Base-by-base conservation (phyloP, 2,329 filamentous ascomycete genomes). In the Talaromyces albobiverticillius region DNA sequence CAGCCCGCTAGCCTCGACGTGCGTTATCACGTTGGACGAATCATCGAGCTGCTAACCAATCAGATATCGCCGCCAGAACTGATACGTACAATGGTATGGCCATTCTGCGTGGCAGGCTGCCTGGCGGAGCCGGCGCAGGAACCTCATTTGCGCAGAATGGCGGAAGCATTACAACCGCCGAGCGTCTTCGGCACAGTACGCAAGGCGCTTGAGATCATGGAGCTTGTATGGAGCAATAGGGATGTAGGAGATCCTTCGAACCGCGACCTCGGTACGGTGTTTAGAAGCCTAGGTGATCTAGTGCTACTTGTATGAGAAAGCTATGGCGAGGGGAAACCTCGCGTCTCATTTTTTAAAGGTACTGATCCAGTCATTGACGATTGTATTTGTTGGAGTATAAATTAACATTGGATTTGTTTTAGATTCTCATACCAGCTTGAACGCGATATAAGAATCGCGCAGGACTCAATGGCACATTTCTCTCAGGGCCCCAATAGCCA, bases 161-260 rank as follows among this genome's bases (percentile, higher is more conserved):
- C 58, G 0, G 57, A 64, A 10, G 41, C 48, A 8, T 51, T 66
- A 32, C 52, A 54, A 16, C 61, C 59, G 8, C 32, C 55, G 36
- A 58, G 57, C 10, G 43, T 64, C 11, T 66, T 69, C 45, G 63
- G 66, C 8, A 60, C 66, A 3, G 48, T 62, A 41, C 60, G 57
- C 3, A 61, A 67, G 42, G 67, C 66, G 13, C 55, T 71, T 6
- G 61, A 65, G 22, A 67, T 73, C 25, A 72, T 73, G 70, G 64
- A 71, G 51, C 61, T 63, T 50, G 68, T 68, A 29, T 73, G 70
- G 71, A 51, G 47, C 14, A 55, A 48, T 18, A 42, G 46, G 18
- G 40, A 45, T 54, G 31, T 31, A 18, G 46, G 18, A 45, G 18
- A 45, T 50, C 14, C 10, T 32, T 20, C 32, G 40, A 50, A 6